phyloP scores from a whole-genome alignment of 1,139 yeast genomes.

The Spencermartinsiella ligniputridi region DNA sequence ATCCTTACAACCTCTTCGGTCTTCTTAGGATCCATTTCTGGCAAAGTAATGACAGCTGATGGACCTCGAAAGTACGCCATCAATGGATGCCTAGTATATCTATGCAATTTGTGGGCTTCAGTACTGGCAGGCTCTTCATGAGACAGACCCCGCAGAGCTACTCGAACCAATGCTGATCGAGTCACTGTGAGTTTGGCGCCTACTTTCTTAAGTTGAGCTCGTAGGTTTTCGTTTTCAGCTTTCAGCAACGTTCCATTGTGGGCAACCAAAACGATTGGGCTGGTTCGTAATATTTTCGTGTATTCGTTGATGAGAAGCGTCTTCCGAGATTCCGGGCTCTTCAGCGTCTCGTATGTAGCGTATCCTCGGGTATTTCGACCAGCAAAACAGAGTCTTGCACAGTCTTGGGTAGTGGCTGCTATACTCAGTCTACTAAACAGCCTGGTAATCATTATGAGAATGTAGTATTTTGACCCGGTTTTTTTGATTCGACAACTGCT shows the following conservation, averaged over 20 bases:
- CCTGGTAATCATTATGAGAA: too few relatives aligned
- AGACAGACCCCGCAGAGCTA: slow-evolving; percentile 66
- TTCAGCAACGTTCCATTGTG: slow-evolving; percentile 82
- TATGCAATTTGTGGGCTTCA: slow-evolving; percentile 44
- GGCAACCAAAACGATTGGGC: slow-evolving; percentile 65
- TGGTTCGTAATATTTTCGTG: slow-evolving; percentile 61
- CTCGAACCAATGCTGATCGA: slow-evolving; percentile 64
- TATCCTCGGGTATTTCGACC: too few relatives aligned
- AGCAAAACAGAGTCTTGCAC: too few relatives aligned
- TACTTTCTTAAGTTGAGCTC: slow-evolving; percentile 55
- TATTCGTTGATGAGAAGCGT: slow-evolving; percentile 80
- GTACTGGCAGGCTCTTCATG: slow-evolving; percentile 72
- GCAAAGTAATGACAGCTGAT: slow-evolving; percentile 71
- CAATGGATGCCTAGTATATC: slow-evolving; percentile 53
- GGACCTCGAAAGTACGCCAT: slow-evolving; percentile 74
- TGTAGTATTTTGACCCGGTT: too few relatives aligned
- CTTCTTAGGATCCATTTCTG: slow-evolving; percentile 62
- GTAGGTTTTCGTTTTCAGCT: slow-evolving; percentile 57
- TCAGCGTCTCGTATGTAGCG: slow-evolving; percentile 20
- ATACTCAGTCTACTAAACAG: slow-evolving; percentile 5
- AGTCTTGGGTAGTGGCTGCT: too few relatives aligned
- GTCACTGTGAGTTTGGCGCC: slow-evolving; percentile 68
- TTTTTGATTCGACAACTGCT: too few relatives aligned
- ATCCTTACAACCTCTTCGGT: slow-evolving; percentile 60
- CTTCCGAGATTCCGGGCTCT: slow-evolving; percentile 44